A percentile compares a stretch with the other conserved stretches of the same genome.
Conservation (phyloP, 2,329 filamentous ascomycete genomes). For the Colletotrichum magnum region DNA sequence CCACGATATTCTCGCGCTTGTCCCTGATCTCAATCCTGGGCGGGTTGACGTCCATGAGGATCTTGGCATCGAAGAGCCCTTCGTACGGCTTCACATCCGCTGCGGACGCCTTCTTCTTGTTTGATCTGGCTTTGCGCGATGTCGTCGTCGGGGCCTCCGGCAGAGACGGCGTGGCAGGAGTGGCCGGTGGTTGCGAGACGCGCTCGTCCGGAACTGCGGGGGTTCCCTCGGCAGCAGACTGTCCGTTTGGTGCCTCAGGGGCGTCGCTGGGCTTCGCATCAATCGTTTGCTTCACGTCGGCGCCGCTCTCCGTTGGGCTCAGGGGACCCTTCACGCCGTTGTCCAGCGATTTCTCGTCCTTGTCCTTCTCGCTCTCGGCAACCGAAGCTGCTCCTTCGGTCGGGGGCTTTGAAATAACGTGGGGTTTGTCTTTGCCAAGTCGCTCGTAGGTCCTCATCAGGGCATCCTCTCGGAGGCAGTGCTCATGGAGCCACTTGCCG, state of each 20-base stretch:
- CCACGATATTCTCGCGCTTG: slow-evolving; percentile 61
- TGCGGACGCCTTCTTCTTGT: slow-evolving; percentile 50
- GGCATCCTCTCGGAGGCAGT: slow-evolving; percentile 71
- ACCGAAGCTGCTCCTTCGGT: slow-evolving; percentile 25
- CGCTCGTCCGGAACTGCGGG: slow-evolving; percentile 43
- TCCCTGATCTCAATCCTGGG: slow-evolving; percentile 67
- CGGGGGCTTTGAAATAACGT: slow-evolving; percentile 53
- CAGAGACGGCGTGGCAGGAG: slow-evolving; percentile 31
- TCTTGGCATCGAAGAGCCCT: slow-evolving; percentile 65
- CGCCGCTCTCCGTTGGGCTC: slow-evolving; percentile 66
- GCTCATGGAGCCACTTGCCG: slow-evolving; percentile 74
- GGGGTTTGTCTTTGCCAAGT: slow-evolving; percentile 66
- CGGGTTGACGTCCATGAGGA: slow-evolving; percentile 62
- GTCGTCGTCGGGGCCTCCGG: slow-evolving; percentile 10
- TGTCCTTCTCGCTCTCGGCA: slow-evolving; percentile 54
- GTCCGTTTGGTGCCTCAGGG: slow-evolving; percentile 55
- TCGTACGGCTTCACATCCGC: slow-evolving; percentile 64
- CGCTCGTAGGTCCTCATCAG: slow-evolving; percentile 64
- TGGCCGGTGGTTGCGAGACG: slow-evolving; percentile 42
- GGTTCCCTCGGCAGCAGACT: slow-evolving; percentile 48
- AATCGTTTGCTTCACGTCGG: slow-evolving; percentile 66
- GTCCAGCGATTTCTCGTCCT: slow-evolving; percentile 35
- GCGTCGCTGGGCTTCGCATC: slow-evolving; percentile 65
- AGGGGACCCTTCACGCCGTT: slow-evolving; percentile 52
- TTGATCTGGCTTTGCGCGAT: slow-evolving; percentile 44